Evolutionary conservation across 352 stramenopile genomes (phyloP), one percentile per base, ranked within the genome.

Genomic region (Globisporangium takayamanum): DNA sequence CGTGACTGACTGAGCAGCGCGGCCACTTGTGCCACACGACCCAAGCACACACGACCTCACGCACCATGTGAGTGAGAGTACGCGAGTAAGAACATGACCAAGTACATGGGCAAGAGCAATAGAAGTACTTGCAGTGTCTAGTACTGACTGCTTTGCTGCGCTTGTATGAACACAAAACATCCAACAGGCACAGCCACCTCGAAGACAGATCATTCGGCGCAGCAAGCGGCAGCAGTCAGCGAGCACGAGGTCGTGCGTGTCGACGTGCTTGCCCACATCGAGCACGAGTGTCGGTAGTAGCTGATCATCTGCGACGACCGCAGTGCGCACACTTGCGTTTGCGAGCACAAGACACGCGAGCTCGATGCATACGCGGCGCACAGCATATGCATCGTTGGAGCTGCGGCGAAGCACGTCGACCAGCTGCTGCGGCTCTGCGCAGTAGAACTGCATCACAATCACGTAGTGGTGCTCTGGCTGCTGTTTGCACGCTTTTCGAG

Each of bases 361-460:
- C 58, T 90, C 80, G n/a, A 67, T 61, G 36, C 75, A 84, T 1
- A 64, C 64, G n/a, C 76, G 69, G 11, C 76, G 76, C n/a, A 87
- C 72, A 0, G 69, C 77, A 33, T 79, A 85, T 49, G 64, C 63
- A 25, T 90, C 76, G 3, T 66, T 49, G 1, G 58, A 50, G 28
- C 63, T 68, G 37, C 45, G 36, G 15, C 49, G 57, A 4, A 87
- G 63, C 12, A 78, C n/a, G 0, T 53, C 55, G 33, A 86, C 46
- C 47, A 88, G 67, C 4, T 51, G 54, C 30, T 47, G 48, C 46
- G 70, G 72, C 53, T 76, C 67, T 4, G 78, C 63, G 51, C 63
- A 56, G 55, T 88, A 88, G 69, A 88, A 84, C 53, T 84, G 74
- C 80, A 90, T 90, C 22, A 10, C 10, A 15, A 28, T 39, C 51